phyloP scores from a whole-genome alignment of 768 basidiomycete genomes.

The Mycena filopes region DNA sequence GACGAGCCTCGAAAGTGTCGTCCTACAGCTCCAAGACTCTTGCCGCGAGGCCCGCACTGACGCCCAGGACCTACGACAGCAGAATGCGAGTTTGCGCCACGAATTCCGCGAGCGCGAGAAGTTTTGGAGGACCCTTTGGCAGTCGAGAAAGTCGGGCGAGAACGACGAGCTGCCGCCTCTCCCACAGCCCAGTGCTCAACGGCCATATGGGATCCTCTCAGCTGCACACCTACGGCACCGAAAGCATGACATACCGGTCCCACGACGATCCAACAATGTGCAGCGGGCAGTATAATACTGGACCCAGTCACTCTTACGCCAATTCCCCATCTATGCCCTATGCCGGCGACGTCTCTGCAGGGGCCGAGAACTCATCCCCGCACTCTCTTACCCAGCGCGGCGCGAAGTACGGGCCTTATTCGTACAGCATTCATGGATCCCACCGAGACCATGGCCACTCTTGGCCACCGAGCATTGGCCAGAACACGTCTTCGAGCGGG shows the following conservation, averaged over 20 bases:
- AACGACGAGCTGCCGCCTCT: slow-evolving; percentile 63
- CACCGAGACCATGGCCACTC: slow-evolving; percentile 46
- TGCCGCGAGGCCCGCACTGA: slow-evolving; percentile 75
- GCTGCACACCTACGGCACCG: slow-evolving; percentile 48
- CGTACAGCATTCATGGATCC: slow-evolving; percentile 48
- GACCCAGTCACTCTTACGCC: slow-evolving; percentile 53
- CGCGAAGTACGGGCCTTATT: slow-evolving; percentile 64
- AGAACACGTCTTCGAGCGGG: slow-evolving; percentile 49
- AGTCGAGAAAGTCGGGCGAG: slow-evolving; percentile 68
- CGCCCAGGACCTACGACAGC: slow-evolving; percentile 68
- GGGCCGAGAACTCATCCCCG: slow-evolving; percentile 41
- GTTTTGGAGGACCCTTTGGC: slow-evolving; percentile 76
- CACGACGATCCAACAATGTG: slow-evolving; percentile 56
- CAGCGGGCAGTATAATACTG: slow-evolving; percentile 56
- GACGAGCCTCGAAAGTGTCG: slow-evolving; percentile 86
- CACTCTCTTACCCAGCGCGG: slow-evolving; percentile 52
- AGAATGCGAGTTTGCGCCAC: slow-evolving; percentile 71
- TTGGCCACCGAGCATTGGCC: slow-evolving; percentile 50
- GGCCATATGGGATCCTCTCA: slow-evolving; percentile 48
- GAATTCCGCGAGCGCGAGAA: slow-evolving; percentile 78
- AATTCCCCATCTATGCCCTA: slow-evolving; percentile 62
- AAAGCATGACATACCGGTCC: slow-evolving; percentile 60
- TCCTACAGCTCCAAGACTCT: slow-evolving; percentile 85
- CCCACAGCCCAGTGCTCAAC: slow-evolving; percentile 51
- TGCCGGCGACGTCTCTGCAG: slow-evolving; percentile 41